Evolutionary conservation across 768 basidiomycete genomes (phyloP).

Genomic region (Krasilnikovozyma curviuscula): DNA sequence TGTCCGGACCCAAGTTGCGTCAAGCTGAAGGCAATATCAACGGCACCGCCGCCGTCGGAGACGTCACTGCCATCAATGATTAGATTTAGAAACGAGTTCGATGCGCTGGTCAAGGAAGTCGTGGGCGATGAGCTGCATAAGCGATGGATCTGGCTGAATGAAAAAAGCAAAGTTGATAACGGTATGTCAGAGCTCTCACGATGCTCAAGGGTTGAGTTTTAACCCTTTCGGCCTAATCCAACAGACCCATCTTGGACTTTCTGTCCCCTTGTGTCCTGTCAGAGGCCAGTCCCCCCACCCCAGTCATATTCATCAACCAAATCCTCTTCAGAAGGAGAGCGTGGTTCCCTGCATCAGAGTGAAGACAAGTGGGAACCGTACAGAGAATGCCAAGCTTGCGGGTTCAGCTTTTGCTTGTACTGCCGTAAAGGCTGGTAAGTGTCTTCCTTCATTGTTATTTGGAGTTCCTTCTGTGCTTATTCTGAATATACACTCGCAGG

Average conservation of each 20-base stretch:
- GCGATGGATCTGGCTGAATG: conserved; percentile 60
- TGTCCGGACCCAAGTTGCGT: conserved; percentile 67
- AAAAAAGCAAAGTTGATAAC: conserved; percentile 51
- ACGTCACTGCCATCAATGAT: conserved; percentile 26
- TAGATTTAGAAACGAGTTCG: too few species aligned
- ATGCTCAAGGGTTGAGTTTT: too few species aligned
- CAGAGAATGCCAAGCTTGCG: conserved; percentile 49
- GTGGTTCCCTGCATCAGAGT: conserved; percentile 1
- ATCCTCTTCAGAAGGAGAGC: conserved; percentile 18
- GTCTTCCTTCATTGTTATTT: background rate
- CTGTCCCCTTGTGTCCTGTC: conserved; percentile 65
- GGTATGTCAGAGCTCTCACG: too few species aligned
- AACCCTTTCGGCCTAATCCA: background rate
- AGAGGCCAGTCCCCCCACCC: conserved; percentile 53
- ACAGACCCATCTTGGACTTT: conserved; percentile 58
- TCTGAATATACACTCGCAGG: conserved; percentile 30
- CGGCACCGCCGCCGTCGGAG: conserved; percentile 12
- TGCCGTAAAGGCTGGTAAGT: conserved; percentile 61
- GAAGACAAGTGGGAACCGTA: conserved; percentile 52
- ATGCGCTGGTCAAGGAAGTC: conserved; percentile 40
- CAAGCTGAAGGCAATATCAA: conserved; percentile 29
- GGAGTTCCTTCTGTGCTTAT: background rate
- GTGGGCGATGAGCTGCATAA: conserved; percentile 44
- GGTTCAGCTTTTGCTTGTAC: conserved; percentile 62
- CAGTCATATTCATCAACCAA: conserved; percentile 5